A percentile compares a stretch with the other conserved stretches of the same genome.
Evolutionary conservation across 2,329 filamentous ascomycete genomes (phyloP).

Genomic region (Metarhizium brunneum): DNA sequence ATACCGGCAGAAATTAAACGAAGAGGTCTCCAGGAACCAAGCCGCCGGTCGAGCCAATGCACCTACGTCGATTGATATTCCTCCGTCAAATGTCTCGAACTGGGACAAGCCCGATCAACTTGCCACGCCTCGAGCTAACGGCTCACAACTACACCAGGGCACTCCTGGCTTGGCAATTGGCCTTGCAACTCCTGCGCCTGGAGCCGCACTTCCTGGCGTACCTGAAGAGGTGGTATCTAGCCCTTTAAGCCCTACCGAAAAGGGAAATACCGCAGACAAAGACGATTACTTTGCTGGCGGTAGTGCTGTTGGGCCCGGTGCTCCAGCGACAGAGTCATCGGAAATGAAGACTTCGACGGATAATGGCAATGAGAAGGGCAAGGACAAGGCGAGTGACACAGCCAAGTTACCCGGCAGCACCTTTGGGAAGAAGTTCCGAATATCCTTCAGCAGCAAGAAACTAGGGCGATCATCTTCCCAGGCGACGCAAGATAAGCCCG

Average conservation of each 20-base stretch:
- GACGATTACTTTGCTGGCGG: slow-evolving; percentile 72
- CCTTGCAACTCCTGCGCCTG: slow-evolving; percentile 54
- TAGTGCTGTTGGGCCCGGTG: slow-evolving; percentile 11
- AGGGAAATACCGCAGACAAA: slow-evolving; percentile 53
- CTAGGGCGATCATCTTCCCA: slow-evolving; percentile 57
- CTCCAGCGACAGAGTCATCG: slow-evolving; percentile 29
- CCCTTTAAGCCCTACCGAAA: slow-evolving; percentile 42
- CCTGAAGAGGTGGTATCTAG: slow-evolving; percentile 36
- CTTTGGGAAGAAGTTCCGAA: slow-evolving; percentile 80
- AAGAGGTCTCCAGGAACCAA: slow-evolving; percentile 49
- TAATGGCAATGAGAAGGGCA: slow-evolving; percentile 35
- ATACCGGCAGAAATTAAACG: slow-evolving; percentile 61
- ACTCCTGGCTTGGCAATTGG: slow-evolving; percentile 75
- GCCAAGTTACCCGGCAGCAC: slow-evolving; percentile 51
- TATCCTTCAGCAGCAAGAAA: slow-evolving; percentile 80
- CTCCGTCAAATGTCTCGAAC: slow-evolving; percentile 20
- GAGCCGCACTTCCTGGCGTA: slow-evolving; percentile 32
- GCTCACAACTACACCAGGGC: slow-evolving; percentile 47
- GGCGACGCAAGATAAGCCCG: slow-evolving; percentile 58
- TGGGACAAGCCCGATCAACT: slow-evolving; percentile 36
- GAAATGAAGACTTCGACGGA: slow-evolving; percentile 41
- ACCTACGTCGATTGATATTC: slow-evolving; percentile 48
- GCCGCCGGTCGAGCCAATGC: slow-evolving; percentile 46
- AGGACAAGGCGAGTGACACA: slow-evolving; percentile 39
- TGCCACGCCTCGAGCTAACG: slow-evolving; percentile 56